Base-by-base conservation (phyloP, 805 yeast species). In the Isabelozyma gotoi region DNA sequence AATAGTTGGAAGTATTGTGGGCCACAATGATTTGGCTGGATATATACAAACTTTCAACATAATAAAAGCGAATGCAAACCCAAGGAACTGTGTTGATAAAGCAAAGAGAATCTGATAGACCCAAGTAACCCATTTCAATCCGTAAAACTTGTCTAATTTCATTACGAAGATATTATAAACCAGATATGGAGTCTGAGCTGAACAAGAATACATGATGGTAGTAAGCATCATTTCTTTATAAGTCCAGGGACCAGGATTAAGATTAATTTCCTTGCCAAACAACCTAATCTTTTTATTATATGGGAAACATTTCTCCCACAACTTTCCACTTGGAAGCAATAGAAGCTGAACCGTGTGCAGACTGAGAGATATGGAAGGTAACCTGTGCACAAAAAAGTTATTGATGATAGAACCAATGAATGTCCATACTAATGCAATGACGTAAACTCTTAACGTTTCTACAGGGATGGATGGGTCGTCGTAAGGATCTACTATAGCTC, bases 1-100 rank as follows among this genome's bases (percentile, higher is more conserved):
- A 41, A 71, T 63, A 2, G 71, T 66, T 5, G 77, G 77, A 27
- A 71, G 50, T 19, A 70, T 59, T 3, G 75, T 69, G 17, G 77
- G 77, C 77, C 76, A 71, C 11, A 71, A 48, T 0, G 76, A 61
- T 47, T 67, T 70, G 18, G 61, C 59, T 2, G 76, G 76, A 45
- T 71, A 70, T 7, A 71, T 62, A 44, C 74, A 72, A 24, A 83
- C 76, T 46, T 77, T 75, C 53, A 85, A 73, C 72, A 82, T 72
- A 16, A 83, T 54, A 39, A 85, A 84, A 5, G 88, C 87, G 57
- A 84, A 74, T 1, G 86, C 83, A 53, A 81, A 78, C 18, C 89
- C 90, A 50, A 84, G 62, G 47, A 78, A 79, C 55, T 82, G 84
- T 2, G 86, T 72, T 2, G 84, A 72, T 3, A 81, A 49, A 1